Evolutionary conservation across 2,329 filamentous ascomycete genomes (phyloP).

Genomic region (Calonectria honghensis): DNA sequence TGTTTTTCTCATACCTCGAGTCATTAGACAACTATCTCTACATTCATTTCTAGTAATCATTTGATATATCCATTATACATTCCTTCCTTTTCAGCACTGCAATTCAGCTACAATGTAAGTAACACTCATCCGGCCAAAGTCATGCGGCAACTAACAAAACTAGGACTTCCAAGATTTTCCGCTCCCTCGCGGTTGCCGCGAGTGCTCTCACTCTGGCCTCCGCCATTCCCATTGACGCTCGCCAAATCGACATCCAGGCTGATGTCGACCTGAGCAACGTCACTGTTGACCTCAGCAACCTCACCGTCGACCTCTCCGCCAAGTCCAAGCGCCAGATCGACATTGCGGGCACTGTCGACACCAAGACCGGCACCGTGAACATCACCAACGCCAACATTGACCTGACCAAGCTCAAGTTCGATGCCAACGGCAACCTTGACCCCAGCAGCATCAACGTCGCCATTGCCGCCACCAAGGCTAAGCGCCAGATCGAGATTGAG

Average conservation of each 20-base stretch:
- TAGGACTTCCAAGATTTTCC: conserved; percentile 21
- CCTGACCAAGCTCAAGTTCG: conserved; percentile 15
- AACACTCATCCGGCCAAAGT: no score
- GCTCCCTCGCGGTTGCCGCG: conserved; percentile 14
- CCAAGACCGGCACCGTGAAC: conserved; percentile 8
- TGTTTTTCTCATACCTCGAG: neutral
- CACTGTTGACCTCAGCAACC: conserved; percentile 15
- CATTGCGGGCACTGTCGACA: conserved; percentile 4
- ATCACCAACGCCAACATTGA: conserved; percentile 20
- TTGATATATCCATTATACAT: neutral
- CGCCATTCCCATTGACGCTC: neutral
- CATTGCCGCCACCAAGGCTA: conserved; percentile 3
- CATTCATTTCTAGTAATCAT: conserved; percentile 9
- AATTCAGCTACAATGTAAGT: conserved; percentile 8
- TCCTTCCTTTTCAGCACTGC: conserved; percentile 4
- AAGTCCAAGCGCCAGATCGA: conserved; percentile 18
- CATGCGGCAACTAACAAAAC: neutral
- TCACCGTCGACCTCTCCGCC: conserved; percentile 12
- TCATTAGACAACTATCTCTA: neutral
- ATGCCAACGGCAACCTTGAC: conserved; percentile 23
- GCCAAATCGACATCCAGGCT: conserved; percentile 22
- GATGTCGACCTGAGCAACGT: conserved; percentile 22
- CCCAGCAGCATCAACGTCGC: neutral
- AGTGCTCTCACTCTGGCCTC: conserved; percentile 17
- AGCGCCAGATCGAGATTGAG: conserved; percentile 1